A percentile compares a stretch with the other conserved stretches of the same genome.
These are phyloP conservation scores for Blastobotrys illinoisensis DNA, from an alignment of 1,139 yeast species.

Conservation along the genomic window DNA sequence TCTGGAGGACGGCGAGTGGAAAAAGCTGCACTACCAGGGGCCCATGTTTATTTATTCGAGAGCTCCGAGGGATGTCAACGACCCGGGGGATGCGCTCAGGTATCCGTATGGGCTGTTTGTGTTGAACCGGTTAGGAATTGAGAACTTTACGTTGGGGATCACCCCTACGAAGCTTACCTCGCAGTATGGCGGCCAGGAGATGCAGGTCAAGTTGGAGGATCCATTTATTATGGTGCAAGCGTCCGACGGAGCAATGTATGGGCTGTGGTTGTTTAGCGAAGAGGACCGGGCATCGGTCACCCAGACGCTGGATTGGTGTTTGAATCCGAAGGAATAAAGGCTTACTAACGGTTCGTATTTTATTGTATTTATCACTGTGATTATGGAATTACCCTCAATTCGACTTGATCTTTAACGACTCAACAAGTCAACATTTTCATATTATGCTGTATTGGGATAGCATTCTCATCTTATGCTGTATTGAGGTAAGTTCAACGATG, in stretches of 20 bases:
- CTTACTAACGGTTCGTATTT: neutral
- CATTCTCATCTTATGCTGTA: no score
- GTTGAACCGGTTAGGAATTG: conserved; percentile 66
- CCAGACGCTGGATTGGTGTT: conserved; percentile 50
- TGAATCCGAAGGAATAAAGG: conserved; percentile 3
- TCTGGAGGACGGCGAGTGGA: conserved; percentile 66
- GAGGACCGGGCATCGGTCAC: conserved; percentile 62
- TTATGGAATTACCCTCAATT: no score
- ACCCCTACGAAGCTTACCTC: conserved; percentile 49
- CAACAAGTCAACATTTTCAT: no score
- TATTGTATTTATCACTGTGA: no score
- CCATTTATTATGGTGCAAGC: conserved; percentile 76
- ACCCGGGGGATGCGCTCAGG: conserved; percentile 21
- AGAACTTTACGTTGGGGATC: conserved; percentile 76
- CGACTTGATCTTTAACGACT: no score
- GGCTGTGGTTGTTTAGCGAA: conserved; percentile 82
- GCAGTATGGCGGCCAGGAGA: conserved; percentile 43
- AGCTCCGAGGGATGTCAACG: conserved; percentile 29
- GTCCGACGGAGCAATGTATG: conserved; percentile 72
- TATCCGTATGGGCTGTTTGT: conserved; percentile 77
- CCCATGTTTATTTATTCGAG: conserved; percentile 74
- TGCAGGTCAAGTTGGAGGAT: conserved; percentile 75
- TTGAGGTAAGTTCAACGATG: no score
- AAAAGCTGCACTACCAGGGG: conserved; percentile 73
- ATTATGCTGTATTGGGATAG: no score